phyloP scores from a whole-genome alignment of 1,139 yeast species.

The Debaryomyces psychrophilus region DNA sequence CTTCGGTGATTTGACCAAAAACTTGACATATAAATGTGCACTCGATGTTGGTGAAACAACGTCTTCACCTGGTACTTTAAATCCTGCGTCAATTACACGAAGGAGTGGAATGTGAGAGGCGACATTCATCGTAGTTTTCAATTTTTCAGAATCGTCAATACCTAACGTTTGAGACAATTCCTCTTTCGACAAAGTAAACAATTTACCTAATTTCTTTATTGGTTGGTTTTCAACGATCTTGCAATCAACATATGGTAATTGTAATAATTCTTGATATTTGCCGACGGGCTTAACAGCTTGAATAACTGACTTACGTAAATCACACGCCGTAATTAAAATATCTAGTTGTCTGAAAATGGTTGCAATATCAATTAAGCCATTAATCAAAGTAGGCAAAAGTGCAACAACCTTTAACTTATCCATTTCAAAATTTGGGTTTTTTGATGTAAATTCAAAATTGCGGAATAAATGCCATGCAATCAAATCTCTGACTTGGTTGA shows the following conservation, averaged over 20 bases:
- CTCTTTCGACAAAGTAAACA: conserved; percentile 58
- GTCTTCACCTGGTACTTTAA: conserved; percentile 87
- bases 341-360: conserved; percentile 76
- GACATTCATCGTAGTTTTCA: conserved; percentile 55
- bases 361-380: conserved; percentile 81
- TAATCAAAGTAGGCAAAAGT: conserved; percentile 64
- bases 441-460: conserved; percentile 28
- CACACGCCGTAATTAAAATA: conserved; percentile 61
- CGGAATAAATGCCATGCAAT: conserved; percentile 64
- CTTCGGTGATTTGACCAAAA: conserved; percentile 70
- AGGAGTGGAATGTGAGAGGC: conserved; percentile 73
- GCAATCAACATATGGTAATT: conserved; percentile 72
- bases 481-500: conserved; percentile 52
- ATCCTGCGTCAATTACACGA: conserved; percentile 69
- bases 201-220: conserved; percentile 66
- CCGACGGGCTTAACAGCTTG: conserved; percentile 75
- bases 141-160: conserved; percentile 46
- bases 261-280: conserved; percentile 66
- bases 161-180: conserved; percentile 63
- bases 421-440: conserved; percentile 30
- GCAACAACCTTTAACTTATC: conserved; percentile 62
- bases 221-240: conserved; percentile 46
- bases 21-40: conserved; percentile 75
- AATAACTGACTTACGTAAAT: conserved; percentile 69
- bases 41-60: conserved; percentile 74